phyloP scores from a whole-genome alignment of 495 filamentous ascomycete species.

The Aspergillus sparsus region DNA sequence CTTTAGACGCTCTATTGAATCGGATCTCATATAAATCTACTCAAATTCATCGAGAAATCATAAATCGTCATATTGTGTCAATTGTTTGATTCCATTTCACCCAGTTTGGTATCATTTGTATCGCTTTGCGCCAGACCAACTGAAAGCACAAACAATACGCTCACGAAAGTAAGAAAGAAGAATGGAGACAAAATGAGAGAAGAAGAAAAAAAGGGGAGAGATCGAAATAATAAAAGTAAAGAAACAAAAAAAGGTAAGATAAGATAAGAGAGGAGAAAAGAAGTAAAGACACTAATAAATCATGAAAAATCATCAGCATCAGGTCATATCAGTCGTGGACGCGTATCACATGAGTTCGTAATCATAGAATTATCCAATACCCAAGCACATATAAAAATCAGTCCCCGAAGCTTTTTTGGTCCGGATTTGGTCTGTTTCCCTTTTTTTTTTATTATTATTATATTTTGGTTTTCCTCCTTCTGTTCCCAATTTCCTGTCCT shows the following conservation, averaged over 20 bases:
- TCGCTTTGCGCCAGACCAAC: conserved; percentile 11
- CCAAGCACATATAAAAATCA: background rate
- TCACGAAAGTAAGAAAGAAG: background rate
- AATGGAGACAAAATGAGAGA: background rate
- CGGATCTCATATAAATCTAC: conserved; percentile 6
- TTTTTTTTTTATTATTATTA: background rate
- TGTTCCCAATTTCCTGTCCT: background rate
- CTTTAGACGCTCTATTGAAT: conserved; percentile 7
- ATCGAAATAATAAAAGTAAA: no score
- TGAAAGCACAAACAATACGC: conserved; percentile 8
- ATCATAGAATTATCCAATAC: conserved; percentile 5
- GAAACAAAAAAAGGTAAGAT: no score
- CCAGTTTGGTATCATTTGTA: background rate
- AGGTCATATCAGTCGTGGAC: conserved; percentile 18
- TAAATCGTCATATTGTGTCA: background rate
- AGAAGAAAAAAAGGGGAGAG: no score
- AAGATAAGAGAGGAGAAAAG: background rate
- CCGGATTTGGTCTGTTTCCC: background rate
- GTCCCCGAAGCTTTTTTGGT: background rate
- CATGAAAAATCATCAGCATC: conserved; percentile 13
- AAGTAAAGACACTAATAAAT: conserved; percentile 1
- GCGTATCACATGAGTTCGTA: conserved; percentile 20
- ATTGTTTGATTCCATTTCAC: background rate
- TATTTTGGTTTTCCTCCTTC: background rate
- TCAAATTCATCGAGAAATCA: background rate